Evolutionary conservation across 352 stramenopile genomes (phyloP).

Genomic region (Aphanomyces euteiches): DNA sequence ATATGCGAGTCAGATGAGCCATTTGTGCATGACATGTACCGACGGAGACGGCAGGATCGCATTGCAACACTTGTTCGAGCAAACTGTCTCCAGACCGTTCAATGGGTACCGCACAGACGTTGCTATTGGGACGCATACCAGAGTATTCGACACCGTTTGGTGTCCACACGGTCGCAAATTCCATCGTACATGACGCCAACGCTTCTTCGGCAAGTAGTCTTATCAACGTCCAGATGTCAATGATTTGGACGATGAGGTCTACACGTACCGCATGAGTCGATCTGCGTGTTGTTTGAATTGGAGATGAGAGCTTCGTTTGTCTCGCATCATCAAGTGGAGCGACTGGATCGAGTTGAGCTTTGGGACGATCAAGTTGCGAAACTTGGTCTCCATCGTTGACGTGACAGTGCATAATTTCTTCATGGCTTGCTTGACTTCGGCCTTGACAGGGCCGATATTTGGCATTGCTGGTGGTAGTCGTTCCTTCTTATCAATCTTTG

Average conservation of each 20-base stretch:
- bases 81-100: constrained; percentile 89
- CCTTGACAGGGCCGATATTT: neutral
- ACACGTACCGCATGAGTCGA: constrained; percentile 60
- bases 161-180: constrained; percentile 55
- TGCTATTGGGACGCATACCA: constrained; percentile 48
- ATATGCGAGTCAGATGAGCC: constrained; percentile 8
- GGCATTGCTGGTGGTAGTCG: neutral
- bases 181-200: constrained; percentile 52
- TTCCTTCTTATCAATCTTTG: constrained; percentile 19
- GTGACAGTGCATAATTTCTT: constrained; percentile 17
- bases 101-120: constrained; percentile 90
- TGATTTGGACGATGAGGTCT: neutral
- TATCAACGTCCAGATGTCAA: constrained; percentile 7
- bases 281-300: constrained; percentile 78
- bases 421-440: constrained; percentile 16
- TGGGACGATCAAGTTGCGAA: constrained; percentile 57
- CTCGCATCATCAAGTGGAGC: constrained; percentile 68
- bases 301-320: constrained; percentile 57
- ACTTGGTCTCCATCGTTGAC: constrained; percentile 47
- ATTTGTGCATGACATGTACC: constrained; percentile 31
- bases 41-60: constrained; percentile 83
- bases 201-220: constrained; percentile 71
- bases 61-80: constrained; percentile 85
- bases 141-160: constrained; percentile 61
- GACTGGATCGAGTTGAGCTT: constrained; percentile 54